These are phyloP conservation scores for Euphorbia schlechtendalii DNA, from an alignment of 441 rosid species.

Conservation along the genomic window DNA sequence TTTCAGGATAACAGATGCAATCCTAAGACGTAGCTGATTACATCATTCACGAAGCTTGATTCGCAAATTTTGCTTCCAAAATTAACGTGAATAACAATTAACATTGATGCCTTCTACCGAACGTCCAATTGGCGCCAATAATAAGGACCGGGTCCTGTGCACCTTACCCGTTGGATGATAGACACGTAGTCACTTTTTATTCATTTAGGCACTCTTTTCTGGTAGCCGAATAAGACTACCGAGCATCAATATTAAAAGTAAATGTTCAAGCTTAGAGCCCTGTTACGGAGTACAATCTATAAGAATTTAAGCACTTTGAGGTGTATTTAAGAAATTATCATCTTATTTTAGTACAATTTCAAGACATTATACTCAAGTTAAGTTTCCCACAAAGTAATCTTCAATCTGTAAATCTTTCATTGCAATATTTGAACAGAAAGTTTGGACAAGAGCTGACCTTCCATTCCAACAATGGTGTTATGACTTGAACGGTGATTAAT, in stretches of 20 bases:
- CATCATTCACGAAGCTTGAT: no score
- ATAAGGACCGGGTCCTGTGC: no score
- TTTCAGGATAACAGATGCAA: no score
- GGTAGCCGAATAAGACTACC: no score
- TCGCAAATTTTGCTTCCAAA: no score
- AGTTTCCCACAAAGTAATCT: neutral
- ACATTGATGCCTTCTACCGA: no score
- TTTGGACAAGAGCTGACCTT: neutral
- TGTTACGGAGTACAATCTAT: neutral
- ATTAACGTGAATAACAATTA: no score
- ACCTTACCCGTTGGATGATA: no score
- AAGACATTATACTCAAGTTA: neutral
- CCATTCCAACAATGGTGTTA: neutral
- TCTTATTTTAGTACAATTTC: neutral
- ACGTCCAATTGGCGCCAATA: no score
- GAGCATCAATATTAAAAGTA: neutral
- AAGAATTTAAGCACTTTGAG: neutral
- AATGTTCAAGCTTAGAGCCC: neutral
- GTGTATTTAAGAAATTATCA: neutral
- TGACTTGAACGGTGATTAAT: neutral
- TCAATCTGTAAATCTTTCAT: neutral
- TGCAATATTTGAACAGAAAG: neutral
- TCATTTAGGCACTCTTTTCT: neutral
- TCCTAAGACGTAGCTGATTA: no score
- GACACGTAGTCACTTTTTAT: no score